Percentiles rank a stretch among this genome's conserved stretches.
These are phyloP conservation scores for Cryptosporidium sp. DNA, from an alignment of 169 alveolate species.

Conservation along the genomic window DNA sequence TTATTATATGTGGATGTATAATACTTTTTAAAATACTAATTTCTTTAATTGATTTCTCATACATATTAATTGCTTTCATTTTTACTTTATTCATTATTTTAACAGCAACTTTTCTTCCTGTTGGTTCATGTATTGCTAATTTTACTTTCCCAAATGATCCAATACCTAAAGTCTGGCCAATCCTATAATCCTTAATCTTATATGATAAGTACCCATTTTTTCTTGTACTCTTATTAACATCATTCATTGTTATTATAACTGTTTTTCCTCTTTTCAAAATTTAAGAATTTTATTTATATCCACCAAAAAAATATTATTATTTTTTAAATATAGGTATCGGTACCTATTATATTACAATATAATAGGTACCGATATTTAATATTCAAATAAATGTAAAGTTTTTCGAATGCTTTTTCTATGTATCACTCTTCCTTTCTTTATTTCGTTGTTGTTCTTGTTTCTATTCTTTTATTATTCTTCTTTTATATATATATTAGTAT, in stretches of 20 bases:
- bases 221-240: background rate
- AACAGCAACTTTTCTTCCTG: conserved; percentile 88
- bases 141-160: conserved; percentile 96
- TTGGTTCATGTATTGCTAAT: conserved; percentile 74
- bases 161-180: conserved; percentile 91
- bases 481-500: background rate
- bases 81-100: conserved; percentile 90
- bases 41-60: conserved; percentile 90
- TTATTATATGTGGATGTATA: conserved; percentile 88
- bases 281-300: background rate
- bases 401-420: background rate
- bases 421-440: background rate
- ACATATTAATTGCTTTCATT: conserved; percentile 88
- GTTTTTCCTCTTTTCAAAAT: background rate
- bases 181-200: conserved; percentile 80
- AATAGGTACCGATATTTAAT: background rate
- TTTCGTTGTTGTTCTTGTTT: background rate
- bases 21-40: conserved; percentile 86
- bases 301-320: background rate
- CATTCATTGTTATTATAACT: background rate
- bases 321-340: background rate
- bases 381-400: too few species aligned
- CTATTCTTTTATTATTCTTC: background rate
- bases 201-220: conserved; percentile 12
- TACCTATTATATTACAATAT: background rate